phyloP scores from a whole-genome alignment of 371 early-diverging fungal genomes.

The Chytridium lagenaria region DNA sequence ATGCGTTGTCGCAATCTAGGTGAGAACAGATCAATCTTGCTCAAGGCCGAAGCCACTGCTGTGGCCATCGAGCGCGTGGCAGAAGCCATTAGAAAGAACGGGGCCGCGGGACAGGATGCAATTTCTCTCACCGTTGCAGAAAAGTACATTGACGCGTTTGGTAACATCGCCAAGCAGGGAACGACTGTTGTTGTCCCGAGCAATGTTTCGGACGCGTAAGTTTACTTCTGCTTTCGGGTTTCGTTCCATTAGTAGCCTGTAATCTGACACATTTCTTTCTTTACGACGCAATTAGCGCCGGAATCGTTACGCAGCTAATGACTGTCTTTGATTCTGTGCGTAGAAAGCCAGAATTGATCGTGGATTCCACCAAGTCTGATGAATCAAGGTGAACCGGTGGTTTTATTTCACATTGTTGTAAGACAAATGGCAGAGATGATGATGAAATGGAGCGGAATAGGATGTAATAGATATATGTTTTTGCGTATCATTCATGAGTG shows the following conservation, averaged over 20 bases:
- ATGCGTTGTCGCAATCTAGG: no score
- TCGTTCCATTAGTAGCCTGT: neutral
- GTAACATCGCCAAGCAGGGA: conserved; percentile 88
- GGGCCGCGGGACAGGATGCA: conserved; percentile 78
- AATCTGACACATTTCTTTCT: neutral
- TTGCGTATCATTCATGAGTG: no score
- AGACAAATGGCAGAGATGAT: neutral
- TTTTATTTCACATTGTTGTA: no score
- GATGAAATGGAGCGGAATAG: neutral
- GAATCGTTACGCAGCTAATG: conserved; percentile 54
- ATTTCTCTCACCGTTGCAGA: conserved; percentile 95
- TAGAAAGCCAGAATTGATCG: neutral
- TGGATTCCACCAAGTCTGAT: neutral
- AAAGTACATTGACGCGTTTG: conserved; percentile 95
- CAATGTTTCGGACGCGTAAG: conserved; percentile 74
- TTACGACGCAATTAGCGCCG: conserved; percentile 23
- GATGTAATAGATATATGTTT: neutral
- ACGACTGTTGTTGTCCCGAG: conserved; percentile 94
- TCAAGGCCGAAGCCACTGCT: conserved; percentile 86
- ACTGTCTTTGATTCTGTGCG: conserved; percentile 40
- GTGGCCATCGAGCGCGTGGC: conserved; percentile 82
- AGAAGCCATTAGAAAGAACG: conserved; percentile 67
- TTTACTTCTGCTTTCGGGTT: neutral
- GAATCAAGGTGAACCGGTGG: neutral
- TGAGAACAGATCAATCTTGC: conserved; percentile 89